Percentiles rank a stretch among this genome's conserved stretches.
Evolutionary conservation across 148 eudicot genomes (phyloP).

Genomic region (Gaultheria prostrata): DNA sequence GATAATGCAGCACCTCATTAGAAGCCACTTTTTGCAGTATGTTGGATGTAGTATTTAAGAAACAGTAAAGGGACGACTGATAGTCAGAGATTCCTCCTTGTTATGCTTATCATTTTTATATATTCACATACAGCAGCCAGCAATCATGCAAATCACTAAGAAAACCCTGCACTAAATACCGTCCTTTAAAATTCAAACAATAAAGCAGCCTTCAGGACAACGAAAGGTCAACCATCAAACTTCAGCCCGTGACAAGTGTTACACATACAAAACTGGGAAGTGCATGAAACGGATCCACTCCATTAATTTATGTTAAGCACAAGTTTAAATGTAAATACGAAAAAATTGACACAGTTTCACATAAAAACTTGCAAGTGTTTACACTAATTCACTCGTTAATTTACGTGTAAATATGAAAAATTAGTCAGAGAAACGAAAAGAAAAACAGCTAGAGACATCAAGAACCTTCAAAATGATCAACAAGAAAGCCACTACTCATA

Average conservation of each 20-base stretch:
- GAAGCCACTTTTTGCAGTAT: not conserved
- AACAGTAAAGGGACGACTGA: not conserved
- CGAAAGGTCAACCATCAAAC: not conserved
- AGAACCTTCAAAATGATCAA: not conserved
- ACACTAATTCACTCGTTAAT: not conserved
- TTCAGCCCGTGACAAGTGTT: not conserved
- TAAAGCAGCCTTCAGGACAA: not conserved
- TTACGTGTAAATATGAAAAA: not conserved
- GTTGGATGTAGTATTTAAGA: not conserved
- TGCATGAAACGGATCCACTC: not conserved
- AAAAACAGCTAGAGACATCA: not conserved
- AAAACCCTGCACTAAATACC: not conserved
- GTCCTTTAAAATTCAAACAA: not conserved
- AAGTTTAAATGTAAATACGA: not conserved
- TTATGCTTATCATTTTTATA: not conserved
- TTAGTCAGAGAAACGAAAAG: not conserved
- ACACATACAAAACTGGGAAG: not conserved
- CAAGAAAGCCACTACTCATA: not conserved
- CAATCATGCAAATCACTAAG: not conserved
- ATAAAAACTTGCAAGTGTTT: not conserved
- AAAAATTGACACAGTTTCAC: too few relatives aligned
- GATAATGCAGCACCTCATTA: not conserved
- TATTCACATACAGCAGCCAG: not conserved
- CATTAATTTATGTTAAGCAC: not conserved
- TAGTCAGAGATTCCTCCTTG: not conserved